These are phyloP conservation scores for Ophiostoma pallidulum DNA, from an alignment of 2,329 filamentous ascomycete genomes.

Conservation along the genomic window DNA sequence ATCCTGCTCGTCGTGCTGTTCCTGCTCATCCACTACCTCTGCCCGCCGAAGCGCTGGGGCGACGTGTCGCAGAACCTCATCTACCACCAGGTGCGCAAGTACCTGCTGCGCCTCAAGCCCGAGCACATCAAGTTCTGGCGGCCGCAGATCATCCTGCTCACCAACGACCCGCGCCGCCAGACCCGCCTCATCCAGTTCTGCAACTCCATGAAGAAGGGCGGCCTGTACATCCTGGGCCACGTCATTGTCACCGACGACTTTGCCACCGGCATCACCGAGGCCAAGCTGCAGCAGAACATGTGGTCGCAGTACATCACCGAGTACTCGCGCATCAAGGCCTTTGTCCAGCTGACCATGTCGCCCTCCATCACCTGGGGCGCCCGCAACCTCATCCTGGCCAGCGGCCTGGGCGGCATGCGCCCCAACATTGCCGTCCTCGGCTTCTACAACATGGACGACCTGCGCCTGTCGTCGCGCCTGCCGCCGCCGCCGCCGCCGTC, in stretches of 20 bases:
- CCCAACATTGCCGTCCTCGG: slow-evolving; percentile 79
- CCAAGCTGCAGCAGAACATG: slow-evolving; percentile 66
- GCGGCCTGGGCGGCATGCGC: slow-evolving; percentile 77
- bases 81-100: slow-evolving; percentile 79
- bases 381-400: slow-evolving; percentile 70
- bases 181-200: slow-evolving; percentile 83
- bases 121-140: slow-evolving; percentile 94
- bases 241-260: slow-evolving; percentile 84
- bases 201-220: slow-evolving; percentile 83
- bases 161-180: slow-evolving; percentile 73
- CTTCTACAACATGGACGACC: slow-evolving; percentile 71
- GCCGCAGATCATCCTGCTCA: slow-evolving; percentile 74
- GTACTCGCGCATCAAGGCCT: slow-evolving; percentile 77
- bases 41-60: slow-evolving; percentile 80
- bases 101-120: slow-evolving; percentile 69
- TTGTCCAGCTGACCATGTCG: slow-evolving; percentile 77
- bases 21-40: slow-evolving; percentile 74
- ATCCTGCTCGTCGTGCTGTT: slow-evolving; percentile 68
- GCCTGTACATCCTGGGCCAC: slow-evolving; percentile 75
- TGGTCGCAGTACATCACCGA: slow-evolving; percentile 81
- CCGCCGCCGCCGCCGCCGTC: slow-evolving; percentile 24
- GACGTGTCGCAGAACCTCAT: slow-evolving; percentile 85
- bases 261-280: slow-evolving; percentile 66
- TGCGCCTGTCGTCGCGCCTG: slow-evolving; percentile 52
- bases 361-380: slow-evolving; percentile 78